Conservation (phyloP, 164 flowering plant genomes). For the Kalanchoe fedtschenkoi region DNA sequence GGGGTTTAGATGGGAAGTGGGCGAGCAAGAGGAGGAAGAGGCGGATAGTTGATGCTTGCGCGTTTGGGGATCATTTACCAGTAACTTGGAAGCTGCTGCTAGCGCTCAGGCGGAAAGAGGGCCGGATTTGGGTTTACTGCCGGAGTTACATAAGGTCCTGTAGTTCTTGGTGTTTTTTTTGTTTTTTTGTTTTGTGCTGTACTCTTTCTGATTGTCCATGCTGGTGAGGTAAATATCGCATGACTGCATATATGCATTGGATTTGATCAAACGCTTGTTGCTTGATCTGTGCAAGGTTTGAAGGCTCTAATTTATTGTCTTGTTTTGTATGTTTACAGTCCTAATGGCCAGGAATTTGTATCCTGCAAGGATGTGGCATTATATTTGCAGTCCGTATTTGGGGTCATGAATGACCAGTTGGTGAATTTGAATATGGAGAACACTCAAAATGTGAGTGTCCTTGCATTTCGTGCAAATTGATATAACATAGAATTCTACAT, state of each 20-base stretch:
- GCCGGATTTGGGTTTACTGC: slow-evolving; percentile 33
- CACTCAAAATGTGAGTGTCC: slow-evolving; percentile 22
- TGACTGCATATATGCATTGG: background rate
- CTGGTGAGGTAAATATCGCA: background rate
- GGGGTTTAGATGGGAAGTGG: slow-evolving; percentile 46
- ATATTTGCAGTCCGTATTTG: slow-evolving; percentile 31
- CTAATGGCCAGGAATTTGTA: slow-evolving; percentile 38
- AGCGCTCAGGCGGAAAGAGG: slow-evolving; percentile 35
- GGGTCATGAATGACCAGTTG: slow-evolving; percentile 2
- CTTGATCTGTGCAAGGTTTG: background rate
- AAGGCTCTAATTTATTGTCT: background rate
- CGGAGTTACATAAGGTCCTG: slow-evolving; percentile 43
- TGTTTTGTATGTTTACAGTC: slow-evolving; percentile 21
- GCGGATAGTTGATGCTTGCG: slow-evolving; percentile 38
- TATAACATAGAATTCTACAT: background rate
- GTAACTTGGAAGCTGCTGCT: slow-evolving; percentile 50
- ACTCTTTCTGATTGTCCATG: background rate
- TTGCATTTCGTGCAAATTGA: background rate
- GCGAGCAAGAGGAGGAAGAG: slow-evolving; percentile 54
- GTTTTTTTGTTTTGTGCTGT: background rate
- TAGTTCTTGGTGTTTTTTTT: background rate
- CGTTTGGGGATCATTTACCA: slow-evolving; percentile 38
- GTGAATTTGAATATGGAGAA: background rate
- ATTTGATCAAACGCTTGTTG: background rate
- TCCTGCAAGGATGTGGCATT: slow-evolving; percentile 47